Percentiles rank a stretch among this genome's conserved stretches.
Conservation (phyloP, 2,329 filamentous ascomycete species). For the Dothideomycetidae sp. region DNA sequence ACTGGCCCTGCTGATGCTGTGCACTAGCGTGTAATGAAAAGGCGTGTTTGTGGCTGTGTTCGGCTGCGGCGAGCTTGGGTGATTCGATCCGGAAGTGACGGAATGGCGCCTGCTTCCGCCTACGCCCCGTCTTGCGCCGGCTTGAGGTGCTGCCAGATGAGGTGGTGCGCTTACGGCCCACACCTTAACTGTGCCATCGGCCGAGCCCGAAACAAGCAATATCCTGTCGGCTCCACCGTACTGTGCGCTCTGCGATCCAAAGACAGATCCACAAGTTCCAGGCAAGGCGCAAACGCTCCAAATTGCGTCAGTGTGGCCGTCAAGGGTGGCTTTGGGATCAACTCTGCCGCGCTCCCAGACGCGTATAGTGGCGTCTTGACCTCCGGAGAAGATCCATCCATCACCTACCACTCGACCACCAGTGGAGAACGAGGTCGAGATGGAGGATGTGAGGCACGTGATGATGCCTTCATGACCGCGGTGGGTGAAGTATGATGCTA, state of each 20-base stretch:
- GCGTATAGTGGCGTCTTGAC: conserved; percentile 80
- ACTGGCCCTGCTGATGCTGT: conserved; percentile 57
- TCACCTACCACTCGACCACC: conserved; percentile 79
- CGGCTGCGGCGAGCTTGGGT: conserved; percentile 79
- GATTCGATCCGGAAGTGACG: conserved; percentile 85
- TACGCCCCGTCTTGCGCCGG: conserved; percentile 51
- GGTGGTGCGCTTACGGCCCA: conserved; percentile 92
- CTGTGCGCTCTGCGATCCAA: conserved; percentile 50
- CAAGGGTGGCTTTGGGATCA: conserved; percentile 85
- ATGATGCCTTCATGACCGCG: conserved; percentile 86
- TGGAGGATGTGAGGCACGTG: conserved; percentile 73
- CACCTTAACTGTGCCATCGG: conserved; percentile 80
- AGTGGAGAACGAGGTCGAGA: conserved; percentile 76
- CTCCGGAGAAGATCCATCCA: conserved; percentile 97
- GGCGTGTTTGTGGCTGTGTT: conserved; percentile 72
- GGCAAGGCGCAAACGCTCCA: conserved; percentile 92
- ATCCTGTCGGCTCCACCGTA: conserved; percentile 76
- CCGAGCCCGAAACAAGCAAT: conserved; percentile 76
- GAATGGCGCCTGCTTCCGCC: conserved; percentile 76
- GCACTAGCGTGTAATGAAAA: conserved; percentile 77
- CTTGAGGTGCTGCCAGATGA: conserved; percentile 67
- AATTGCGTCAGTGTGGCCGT: conserved; percentile 88
- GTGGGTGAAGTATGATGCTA: conserved; percentile 88
- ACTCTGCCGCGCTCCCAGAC: conserved; percentile 93
- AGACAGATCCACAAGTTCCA: conserved; percentile 63